Base-by-base conservation (phyloP, 306 rosid genomes). In the Begonia masoniana region DNA sequence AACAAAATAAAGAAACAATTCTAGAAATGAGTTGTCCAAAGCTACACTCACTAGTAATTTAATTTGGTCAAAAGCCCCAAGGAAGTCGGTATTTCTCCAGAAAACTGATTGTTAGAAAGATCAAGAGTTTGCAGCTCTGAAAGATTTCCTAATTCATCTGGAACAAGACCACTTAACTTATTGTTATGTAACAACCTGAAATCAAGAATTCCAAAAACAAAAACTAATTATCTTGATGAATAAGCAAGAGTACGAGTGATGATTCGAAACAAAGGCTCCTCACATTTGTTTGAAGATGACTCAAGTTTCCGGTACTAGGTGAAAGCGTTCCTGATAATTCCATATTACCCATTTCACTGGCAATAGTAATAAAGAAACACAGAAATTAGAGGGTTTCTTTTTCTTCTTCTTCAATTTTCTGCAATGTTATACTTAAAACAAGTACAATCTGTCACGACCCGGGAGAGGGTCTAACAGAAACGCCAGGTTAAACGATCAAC, bases 41-140 rank as follows among this genome's bases (percentile, higher is more conserved):
- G 58, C 53, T 74, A 66, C 58, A 86, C 97, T 91, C 86, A 91
- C 99, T 83, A 68, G 94, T 91, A 91, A 76, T 80, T 81, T 73
- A 86, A 84, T 57, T 42, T 81, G 69, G 79, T 67, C 75, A 91
- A 71, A 64, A 39, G 55, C 17, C 96, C 96, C 82, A 91, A 67
- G 54, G 94, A 81, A 54, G 74, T 64, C 10, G 96, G 99, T 68
- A 91, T 81, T 68, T 65, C 71, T 51, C 96, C 96, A 16, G 13
- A 73, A 62, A 91, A 78, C 79, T 79, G 79, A 74, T 91, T 91
- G 41, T 75, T 74, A 1, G 99, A 81, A 68, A 91, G 81, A 67
- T 91, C 99, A 56, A 91, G 92, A 52, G 94, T 86, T 43, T 60
- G 88, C 66, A 91, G 99, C 73, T 77, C 81, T 36, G 49, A 63